Evolutionary conservation across 169 alveolate genomes (phyloP).

Genomic region (Theileria parva): DNA sequence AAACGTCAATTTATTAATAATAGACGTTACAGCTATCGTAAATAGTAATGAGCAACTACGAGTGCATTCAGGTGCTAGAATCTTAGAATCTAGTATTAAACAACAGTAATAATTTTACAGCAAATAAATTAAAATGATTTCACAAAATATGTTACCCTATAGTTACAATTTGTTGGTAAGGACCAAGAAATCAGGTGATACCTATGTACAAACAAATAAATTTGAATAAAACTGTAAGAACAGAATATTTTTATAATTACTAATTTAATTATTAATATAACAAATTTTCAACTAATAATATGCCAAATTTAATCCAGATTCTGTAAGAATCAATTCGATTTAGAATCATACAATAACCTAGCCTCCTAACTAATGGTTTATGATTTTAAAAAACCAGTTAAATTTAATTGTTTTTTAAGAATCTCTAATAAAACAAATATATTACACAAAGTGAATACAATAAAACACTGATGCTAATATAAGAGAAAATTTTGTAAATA

Average conservation of each 20-base stretch:
- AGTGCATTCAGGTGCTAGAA: slow-evolving; percentile 12
- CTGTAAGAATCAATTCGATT: not conserved
- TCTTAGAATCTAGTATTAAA: not conserved
- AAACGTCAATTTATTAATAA: not conserved
- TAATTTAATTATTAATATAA: too few relatives aligned
- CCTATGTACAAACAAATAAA: not conserved
- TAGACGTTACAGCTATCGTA: not conserved
- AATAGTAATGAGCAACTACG: not conserved
- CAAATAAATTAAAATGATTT: not conserved
- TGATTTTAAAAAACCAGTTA: not conserved
- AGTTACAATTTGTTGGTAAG: not conserved
- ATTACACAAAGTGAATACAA: not conserved
- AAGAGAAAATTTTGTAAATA: not conserved
- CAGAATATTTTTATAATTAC: not conserved
- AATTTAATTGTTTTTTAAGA: too few relatives aligned
- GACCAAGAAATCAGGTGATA: not conserved
- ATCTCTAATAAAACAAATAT: not conserved
- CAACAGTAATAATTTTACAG: not conserved
- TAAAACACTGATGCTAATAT: not conserved
- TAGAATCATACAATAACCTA: not conserved
- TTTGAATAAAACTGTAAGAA: not conserved
- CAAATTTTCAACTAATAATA: too few relatives aligned
- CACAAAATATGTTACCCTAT: not conserved
- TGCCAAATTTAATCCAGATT: not conserved
- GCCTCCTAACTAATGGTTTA: not conserved